Conservation (phyloP, 176 grass and related monocot species). For the Calamus simplicifolius region DNA sequence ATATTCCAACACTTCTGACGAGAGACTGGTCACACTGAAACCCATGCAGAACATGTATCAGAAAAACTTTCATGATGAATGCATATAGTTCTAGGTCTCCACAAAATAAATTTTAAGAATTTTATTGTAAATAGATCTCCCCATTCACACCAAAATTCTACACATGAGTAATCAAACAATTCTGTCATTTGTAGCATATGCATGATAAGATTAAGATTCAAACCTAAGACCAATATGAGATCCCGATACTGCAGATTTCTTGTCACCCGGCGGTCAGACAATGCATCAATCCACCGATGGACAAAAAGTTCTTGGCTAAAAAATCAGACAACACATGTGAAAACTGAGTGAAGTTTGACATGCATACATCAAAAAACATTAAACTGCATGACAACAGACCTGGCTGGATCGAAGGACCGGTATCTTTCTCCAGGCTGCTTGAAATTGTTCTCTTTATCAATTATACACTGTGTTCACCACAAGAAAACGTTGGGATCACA, state of each 20-base stretch:
- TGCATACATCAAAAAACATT: not conserved
- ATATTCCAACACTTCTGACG: too few species aligned
- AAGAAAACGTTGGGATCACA: not conserved
- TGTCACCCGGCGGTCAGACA: slow-evolving; percentile 11
- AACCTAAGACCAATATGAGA: slow-evolving; percentile 24
- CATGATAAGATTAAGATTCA: not conserved
- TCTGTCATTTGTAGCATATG: not conserved
- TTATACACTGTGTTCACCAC: not conserved
- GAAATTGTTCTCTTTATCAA: slow-evolving; percentile 15
- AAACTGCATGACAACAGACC: not conserved
- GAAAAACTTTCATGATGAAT: not conserved
- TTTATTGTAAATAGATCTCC: too few species aligned
- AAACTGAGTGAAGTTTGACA: too few species aligned
- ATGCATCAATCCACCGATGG: slow-evolving; percentile 8
- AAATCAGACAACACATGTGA: too few species aligned
- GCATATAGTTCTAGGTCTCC: not conserved
- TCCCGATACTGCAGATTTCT: slow-evolving; percentile 8
- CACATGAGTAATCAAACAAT: too few species aligned
- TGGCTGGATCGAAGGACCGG: slow-evolving; percentile 5
- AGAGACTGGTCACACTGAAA: slow-evolving; percentile 58
- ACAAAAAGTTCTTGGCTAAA: slow-evolving; percentile 16
- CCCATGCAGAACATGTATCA: not conserved
- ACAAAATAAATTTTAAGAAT: not conserved
- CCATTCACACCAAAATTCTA: too few species aligned
- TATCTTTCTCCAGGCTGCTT: slow-evolving; percentile 26